phyloP scores from a whole-genome alignment of 768 basidiomycete genomes.

The Lactarius vividus region DNA sequence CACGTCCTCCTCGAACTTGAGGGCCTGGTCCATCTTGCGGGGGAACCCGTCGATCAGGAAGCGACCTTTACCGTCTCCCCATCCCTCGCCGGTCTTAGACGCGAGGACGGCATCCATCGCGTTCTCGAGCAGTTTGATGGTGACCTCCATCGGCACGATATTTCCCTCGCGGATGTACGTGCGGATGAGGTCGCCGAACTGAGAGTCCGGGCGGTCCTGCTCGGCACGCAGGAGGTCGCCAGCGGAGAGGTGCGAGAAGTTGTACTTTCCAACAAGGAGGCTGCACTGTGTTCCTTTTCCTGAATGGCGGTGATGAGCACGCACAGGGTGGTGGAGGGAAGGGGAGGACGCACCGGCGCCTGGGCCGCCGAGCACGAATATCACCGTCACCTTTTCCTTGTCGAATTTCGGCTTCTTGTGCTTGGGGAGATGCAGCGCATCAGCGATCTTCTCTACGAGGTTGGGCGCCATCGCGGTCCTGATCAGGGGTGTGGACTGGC shows the following conservation, averaged over 20 bases:
- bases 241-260: slow-evolving; percentile 93
- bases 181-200: slow-evolving; percentile 81
- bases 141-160: slow-evolving; percentile 97
- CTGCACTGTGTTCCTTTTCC: slow-evolving; percentile 97
- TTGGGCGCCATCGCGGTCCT: slow-evolving; percentile 37
- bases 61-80: slow-evolving; percentile 70
- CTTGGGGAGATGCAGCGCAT: slow-evolving; percentile 35
- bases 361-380: slow-evolving; percentile 96
- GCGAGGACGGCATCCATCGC: slow-evolving; percentile 71
- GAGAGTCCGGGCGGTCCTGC: slow-evolving; percentile 80
- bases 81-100: slow-evolving; percentile 49
- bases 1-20: slow-evolving; percentile 85
- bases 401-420: slow-evolving; percentile 47
- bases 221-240: slow-evolving; percentile 98
- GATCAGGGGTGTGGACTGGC: slow-evolving; percentile 45
- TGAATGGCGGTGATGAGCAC: slow-evolving; percentile 33
- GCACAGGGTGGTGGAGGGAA: not conserved
- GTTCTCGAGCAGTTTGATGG: slow-evolving; percentile 90
- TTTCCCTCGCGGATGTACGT: slow-evolving; percentile 86
- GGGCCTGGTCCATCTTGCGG: slow-evolving; percentile 96
- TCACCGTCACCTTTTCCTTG: slow-evolving; percentile 70
- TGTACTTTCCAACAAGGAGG: slow-evolving; percentile 76
- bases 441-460: slow-evolving; percentile 43
- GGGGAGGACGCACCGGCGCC: slow-evolving; percentile 71
- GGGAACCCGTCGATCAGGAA: slow-evolving; percentile 98